Evolutionary conservation across 345 rosid species (phyloP), one percentile per base, ranked within the genome.

Genomic region (Crucihimalaya himalaica): DNA sequence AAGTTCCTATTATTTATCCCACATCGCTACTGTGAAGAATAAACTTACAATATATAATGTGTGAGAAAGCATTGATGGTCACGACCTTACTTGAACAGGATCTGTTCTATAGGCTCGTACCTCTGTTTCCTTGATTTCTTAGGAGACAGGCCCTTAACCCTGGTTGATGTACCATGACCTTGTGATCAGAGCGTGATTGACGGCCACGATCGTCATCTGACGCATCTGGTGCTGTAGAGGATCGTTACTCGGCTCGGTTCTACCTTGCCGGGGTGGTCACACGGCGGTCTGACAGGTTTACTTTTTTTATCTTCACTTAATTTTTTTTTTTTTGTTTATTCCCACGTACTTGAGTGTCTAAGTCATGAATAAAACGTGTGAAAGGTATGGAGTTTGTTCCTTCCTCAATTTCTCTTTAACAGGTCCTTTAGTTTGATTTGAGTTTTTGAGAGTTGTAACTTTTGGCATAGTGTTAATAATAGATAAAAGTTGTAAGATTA

Each of bases 41-140:
- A 19, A 1, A 2, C 3, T 19, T 0, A 0, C 7, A 6, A 1
- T 37, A 35, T 59, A 59, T 35, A 35, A 20, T 0, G 6, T 1
- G 0, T 0, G 1, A 35, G 18, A 6, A 0, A 35, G 0, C 63
- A 20, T 0, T 1, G 0, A 0, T 11, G 3, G 28, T 58, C 45
- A 35, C 46, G 63, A 58, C 63, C 50, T 62, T 42, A 62, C 66
- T 42, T 62, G 51, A 62, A 42, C 37, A 62, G 51, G 51, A 62
- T 62, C 52, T 42, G 21, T 25, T 42, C 51, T 42, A 42, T n/a
- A 62, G 66, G 52, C 66, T 62, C 51, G 66, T 62, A 62, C 52
- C 3, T 62, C 66, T 62, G 66, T 40, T 0, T 37, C 47, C 64
- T 59, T 59, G 28, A 0, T 20, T 35, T 59, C 64, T 35, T 20